A percentile compares a stretch with the other conserved stretches of the same genome.
phyloP scores from a whole-genome alignment of 345 rosid species.

The Aegle marmelos region DNA sequence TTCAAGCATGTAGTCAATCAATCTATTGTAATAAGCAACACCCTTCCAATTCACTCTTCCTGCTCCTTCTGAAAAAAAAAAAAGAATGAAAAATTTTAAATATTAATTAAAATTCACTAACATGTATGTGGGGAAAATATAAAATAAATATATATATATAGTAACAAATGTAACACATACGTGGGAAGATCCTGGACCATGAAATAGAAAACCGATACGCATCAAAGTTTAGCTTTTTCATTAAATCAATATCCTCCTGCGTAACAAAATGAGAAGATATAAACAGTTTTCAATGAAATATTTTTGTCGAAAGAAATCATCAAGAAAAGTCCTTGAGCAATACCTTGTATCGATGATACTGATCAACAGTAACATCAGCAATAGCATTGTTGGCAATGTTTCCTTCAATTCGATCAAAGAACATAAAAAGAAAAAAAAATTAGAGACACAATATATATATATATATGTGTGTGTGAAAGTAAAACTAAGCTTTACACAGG shows the following conservation, averaged over 20 bases:
- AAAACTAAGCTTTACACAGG: too few species aligned
- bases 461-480: too few species aligned
- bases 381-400: conserved; percentile 21
- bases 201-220: conserved; percentile 61
- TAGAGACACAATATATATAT: not conserved
- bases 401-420: conserved; percentile 26
- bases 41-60: not conserved
- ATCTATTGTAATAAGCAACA: not conserved
- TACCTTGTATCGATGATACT: not conserved
- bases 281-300: too few species aligned
- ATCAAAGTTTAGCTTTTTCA: conserved; percentile 45
- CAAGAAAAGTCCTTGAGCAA: too few species aligned
- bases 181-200: conserved; percentile 56
- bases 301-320: too few species aligned
- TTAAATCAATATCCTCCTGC: conserved; percentile 36
- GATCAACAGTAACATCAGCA: not conserved
- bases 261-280: too few species aligned
- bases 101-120: not conserved
- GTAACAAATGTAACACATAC: conserved; percentile 11
- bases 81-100: too few species aligned
- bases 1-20: conserved; percentile 30
- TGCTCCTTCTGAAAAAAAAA: not conserved
- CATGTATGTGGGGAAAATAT: too few species aligned
- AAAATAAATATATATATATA: not conserved
- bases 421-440: not conserved